Evolutionary conservation across 495 filamentous ascomycete species (phyloP).

Genomic region (Annulohypoxylon moriforme): DNA sequence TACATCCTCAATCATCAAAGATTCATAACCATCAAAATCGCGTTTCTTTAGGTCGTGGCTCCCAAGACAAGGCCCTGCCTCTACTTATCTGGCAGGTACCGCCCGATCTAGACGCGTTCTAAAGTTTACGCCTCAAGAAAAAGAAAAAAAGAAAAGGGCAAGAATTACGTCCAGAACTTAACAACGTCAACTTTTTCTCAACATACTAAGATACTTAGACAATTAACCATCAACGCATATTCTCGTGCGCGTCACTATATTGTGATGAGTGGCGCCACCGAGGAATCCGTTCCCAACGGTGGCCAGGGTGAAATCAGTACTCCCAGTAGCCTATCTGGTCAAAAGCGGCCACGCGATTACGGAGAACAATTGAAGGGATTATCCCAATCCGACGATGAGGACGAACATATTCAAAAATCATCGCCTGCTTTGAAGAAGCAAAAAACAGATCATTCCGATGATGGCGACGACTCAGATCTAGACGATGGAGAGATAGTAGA

Average conservation of each 20-base stretch:
- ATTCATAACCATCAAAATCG: neutral
- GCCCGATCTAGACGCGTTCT: neutral
- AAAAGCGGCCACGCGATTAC: slow-evolving; percentile 42
- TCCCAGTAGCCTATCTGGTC: slow-evolving; percentile 15
- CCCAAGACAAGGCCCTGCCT: neutral
- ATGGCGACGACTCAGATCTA: slow-evolving; percentile 34
- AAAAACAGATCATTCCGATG: slow-evolving; percentile 21
- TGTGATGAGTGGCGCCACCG: slow-evolving; percentile 19
- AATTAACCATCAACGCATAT: neutral
- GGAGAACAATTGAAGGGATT: slow-evolving; percentile 46
- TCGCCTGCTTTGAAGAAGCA: slow-evolving; percentile 39
- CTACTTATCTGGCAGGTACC: neutral
- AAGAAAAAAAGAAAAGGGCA: neutral
- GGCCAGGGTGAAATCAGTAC: slow-evolving; percentile 17
- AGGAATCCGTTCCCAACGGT: slow-evolving; percentile 1
- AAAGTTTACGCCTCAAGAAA: neutral
- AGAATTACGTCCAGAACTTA: neutral
- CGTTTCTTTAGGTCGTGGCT: neutral
- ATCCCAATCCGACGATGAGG: slow-evolving; percentile 38
- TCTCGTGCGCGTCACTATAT: slow-evolving; percentile 5
- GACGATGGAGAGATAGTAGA: slow-evolving; percentile 54
- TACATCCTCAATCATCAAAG: neutral
- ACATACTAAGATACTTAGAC: neutral
- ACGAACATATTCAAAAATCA: neutral
- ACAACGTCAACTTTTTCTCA: neutral